Evolutionary conservation across 2,329 filamentous ascomycete genomes (phyloP), one percentile per base, ranked within the genome.

Genomic region (Sphaerulina populicola): DNA sequence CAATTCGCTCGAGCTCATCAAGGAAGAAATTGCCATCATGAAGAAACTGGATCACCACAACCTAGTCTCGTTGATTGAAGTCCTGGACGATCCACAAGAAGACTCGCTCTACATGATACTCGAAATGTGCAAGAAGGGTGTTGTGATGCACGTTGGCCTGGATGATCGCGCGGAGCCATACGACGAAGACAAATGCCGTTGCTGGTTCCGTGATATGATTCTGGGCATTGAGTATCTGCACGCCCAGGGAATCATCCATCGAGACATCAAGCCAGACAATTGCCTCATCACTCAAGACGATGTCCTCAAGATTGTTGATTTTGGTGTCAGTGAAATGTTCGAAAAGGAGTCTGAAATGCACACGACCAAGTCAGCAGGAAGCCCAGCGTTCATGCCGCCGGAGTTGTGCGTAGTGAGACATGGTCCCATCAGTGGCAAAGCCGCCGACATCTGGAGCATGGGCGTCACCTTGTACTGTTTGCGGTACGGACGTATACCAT

Each of bases 251-350:
- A 87, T 97, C 59, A 86, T 96, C 12, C 93, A 98, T 68, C 82
- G 93, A 47, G 93, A 98, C 64, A 96, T 98, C 72, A 98, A 98
- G 70, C 93, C 93, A 0, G 93, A 97, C 68, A 98, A 98, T 61
- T 84, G 94, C 47, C 78, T 98, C 6, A 74, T 98, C 36, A 95
- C 89, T 0, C 79, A 84, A 33, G 90, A 96, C 49, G 86, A 97
- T 62, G 82, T 95, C n/a, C 79, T 98, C 47, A 98, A 97, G 68
- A 85, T 98, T 58, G 89, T 94, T 47, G 93, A 97, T 68, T 98
- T 98, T 74, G 93, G 93, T n/a, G 93, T 97, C 6, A 97, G 91
- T 1, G 91, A 98, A 66, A 96, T 98, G 83, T 98, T 98, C 61
- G 85, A 91, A 65, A 95, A 94, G 67, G 76, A 85, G 51, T 81